phyloP scores from a whole-genome alignment of 2,329 filamentous ascomycete species.

The Exophiala dermatitidis region DNA sequence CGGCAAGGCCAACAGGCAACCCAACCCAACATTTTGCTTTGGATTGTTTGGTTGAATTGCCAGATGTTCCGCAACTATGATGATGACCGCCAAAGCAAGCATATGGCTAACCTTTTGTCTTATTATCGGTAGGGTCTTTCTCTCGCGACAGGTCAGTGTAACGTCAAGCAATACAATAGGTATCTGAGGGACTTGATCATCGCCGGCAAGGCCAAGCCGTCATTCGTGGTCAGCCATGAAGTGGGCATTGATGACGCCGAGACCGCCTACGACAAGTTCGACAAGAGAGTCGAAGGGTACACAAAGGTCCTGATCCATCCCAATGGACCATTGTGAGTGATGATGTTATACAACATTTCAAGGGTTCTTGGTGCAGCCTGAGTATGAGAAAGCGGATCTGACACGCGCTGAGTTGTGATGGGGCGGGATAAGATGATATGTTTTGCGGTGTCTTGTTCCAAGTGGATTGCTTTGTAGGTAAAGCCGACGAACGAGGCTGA shows the following conservation, averaged over 20 bases:
- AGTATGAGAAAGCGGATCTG: no score
- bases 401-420: no score
- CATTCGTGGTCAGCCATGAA: constrained; percentile 60
- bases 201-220: constrained; percentile 56
- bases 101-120: not conserved
- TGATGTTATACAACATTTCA: not conserved
- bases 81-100: not conserved
- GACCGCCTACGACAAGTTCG: constrained; percentile 58
- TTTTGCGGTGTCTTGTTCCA: no score
- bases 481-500: no score
- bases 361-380: not conserved
- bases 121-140: constrained; percentile 40
- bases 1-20: no score
- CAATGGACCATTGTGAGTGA: constrained; percentile 42
- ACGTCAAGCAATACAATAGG: constrained; percentile 61
- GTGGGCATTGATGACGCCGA: constrained; percentile 56
- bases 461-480: no score
- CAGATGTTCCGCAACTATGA: not conserved
- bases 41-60: no score
- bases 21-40: no score
- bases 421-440: no score
- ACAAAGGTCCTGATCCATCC: constrained; percentile 63
- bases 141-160: constrained; percentile 58
- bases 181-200: constrained; percentile 61
- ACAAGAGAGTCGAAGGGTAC: constrained; percentile 58